These are phyloP conservation scores for Fomitopsis palustris DNA, from an alignment of 1,284 basidiomycete genomes.

Conservation along the genomic window DNA sequence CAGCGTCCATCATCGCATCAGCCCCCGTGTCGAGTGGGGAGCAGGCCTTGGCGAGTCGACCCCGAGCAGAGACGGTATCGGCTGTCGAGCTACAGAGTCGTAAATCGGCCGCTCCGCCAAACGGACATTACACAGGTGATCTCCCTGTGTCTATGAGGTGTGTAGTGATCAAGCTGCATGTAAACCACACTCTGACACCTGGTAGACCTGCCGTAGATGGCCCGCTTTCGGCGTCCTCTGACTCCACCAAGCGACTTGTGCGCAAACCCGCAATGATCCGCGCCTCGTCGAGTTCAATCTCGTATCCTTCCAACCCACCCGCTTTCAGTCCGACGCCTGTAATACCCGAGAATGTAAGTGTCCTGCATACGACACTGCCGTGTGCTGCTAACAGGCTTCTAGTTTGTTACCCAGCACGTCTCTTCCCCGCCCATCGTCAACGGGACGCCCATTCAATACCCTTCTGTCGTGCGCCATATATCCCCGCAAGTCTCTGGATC, in stretches of 20 bases:
- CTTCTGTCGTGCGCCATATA: slow-evolving; percentile 33
- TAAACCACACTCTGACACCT: background rate
- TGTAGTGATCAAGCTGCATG: background rate
- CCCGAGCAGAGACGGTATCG: slow-evolving; percentile 23
- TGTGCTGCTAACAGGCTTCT: slow-evolving; percentile 2
- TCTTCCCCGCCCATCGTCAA: slow-evolving; percentile 29
- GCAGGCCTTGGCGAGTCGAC: slow-evolving; percentile 20
- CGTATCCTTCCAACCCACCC: slow-evolving; percentile 32
- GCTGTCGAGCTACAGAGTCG: slow-evolving; percentile 18
- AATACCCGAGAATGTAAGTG: slow-evolving; percentile 42
- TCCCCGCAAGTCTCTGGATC: slow-evolving; percentile 33
- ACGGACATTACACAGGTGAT: slow-evolving; percentile 16
- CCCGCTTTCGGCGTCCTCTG: slow-evolving; percentile 20
- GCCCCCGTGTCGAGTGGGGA: slow-evolving; percentile 23
- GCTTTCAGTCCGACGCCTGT: slow-evolving; percentile 2
- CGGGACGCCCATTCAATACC: slow-evolving; percentile 43
- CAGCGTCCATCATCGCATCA: slow-evolving; percentile 20
- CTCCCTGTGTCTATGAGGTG: slow-evolving; percentile 20
- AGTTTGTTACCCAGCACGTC: slow-evolving; percentile 29
- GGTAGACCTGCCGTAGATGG: slow-evolving; percentile 14
- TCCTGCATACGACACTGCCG: background rate
- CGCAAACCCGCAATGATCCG: slow-evolving; percentile 36
- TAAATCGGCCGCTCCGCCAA: slow-evolving; percentile 22
- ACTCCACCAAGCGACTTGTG: slow-evolving; percentile 28
- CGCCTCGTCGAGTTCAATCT: slow-evolving; percentile 37